Conservation (phyloP, 164 flowering plant species). For the Chloranthus sessilifolius region DNA sequence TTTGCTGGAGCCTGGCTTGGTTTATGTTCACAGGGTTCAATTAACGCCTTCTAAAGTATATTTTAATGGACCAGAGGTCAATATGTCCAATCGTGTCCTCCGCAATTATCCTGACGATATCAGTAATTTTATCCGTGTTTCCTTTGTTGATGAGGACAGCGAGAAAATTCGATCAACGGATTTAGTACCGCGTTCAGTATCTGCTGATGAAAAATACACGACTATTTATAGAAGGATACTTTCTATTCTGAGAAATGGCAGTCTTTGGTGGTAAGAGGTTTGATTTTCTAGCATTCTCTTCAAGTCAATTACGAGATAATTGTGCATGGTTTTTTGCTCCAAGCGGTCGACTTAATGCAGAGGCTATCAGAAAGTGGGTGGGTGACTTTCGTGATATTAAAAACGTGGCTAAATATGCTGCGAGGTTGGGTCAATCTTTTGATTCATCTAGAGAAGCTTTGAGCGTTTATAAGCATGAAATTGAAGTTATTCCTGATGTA, state of each 20-base stretch:
- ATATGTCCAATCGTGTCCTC: slow-evolving; percentile 63
- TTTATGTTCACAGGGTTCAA: slow-evolving; percentile 59
- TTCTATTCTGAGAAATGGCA: slow-evolving; percentile 43
- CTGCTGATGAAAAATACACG: slow-evolving; percentile 26
- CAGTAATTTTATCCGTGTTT: slow-evolving; percentile 66
- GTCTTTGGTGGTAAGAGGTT: slow-evolving; percentile 65
- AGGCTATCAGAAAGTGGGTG: slow-evolving; percentile 60
- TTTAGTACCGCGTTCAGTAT: slow-evolving; percentile 43
- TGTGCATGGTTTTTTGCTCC: slow-evolving; percentile 90
- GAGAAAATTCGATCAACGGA: slow-evolving; percentile 49
- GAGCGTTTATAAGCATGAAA: slow-evolving; percentile 39
- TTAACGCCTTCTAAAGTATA: slow-evolving; percentile 67
- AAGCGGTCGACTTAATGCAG: slow-evolving; percentile 38
- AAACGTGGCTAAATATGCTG: slow-evolving; percentile 83
- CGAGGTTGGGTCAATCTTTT: slow-evolving; percentile 86
- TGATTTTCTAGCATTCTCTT: slow-evolving; percentile 83
- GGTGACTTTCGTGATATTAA: slow-evolving; percentile 59
- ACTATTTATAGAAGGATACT: slow-evolving; percentile 47
- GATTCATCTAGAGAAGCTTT: slow-evolving; percentile 72
- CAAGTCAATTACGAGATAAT: slow-evolving; percentile 71
- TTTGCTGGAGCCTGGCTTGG: slow-evolving; percentile 54
- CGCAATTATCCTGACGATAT: slow-evolving; percentile 36
- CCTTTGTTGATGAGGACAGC: slow-evolving; percentile 72
- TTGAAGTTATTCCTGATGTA: slow-evolving; percentile 54
- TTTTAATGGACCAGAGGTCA: slow-evolving; percentile 69